Evolutionary conservation across 2,329 filamentous ascomycete genomes (phyloP).

Genomic region (Colletotrichum gloeosporioides): DNA sequence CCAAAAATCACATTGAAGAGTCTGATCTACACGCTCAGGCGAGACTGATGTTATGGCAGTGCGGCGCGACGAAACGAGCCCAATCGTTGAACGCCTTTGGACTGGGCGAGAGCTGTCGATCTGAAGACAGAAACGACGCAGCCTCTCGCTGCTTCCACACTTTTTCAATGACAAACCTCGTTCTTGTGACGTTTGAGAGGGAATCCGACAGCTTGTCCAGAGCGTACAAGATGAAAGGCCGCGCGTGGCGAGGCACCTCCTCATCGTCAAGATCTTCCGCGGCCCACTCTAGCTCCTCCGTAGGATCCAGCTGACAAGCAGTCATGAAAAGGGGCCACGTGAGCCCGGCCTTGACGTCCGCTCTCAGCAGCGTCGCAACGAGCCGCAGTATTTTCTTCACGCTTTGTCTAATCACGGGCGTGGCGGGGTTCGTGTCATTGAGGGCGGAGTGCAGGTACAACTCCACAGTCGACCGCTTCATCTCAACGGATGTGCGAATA

Average conservation of each 20-base stretch:
- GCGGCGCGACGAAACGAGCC: constrained; percentile 44
- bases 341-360: constrained; percentile 36
- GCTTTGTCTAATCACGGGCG: constrained; percentile 24
- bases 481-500: constrained; percentile 40
- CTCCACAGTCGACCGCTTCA: constrained; percentile 45
- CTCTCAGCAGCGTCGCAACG: constrained; percentile 35
- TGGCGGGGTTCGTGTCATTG: constrained; percentile 42
- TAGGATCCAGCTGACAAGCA: constrained; percentile 42
- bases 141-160: constrained; percentile 46
- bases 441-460: constrained; percentile 47
- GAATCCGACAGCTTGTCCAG: constrained; percentile 41
- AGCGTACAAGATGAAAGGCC: constrained; percentile 41
- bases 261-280: constrained; percentile 21
- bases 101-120: constrained; percentile 14
- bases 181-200: constrained; percentile 44
- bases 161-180: constrained; percentile 47
- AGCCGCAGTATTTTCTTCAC: constrained; percentile 39
- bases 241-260: constrained; percentile 30
- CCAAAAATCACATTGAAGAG: not conserved
- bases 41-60: constrained; percentile 45
- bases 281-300: constrained; percentile 37
- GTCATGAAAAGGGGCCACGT: constrained; percentile 49
- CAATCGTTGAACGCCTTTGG: constrained; percentile 39
- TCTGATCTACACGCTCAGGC: constrained; percentile 27
- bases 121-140: not conserved